A percentile compares a stretch with the other conserved stretches of the same genome.
Evolutionary conservation across 202 grass and related monocot genomes (phyloP).

Genomic region (Zizania palustris): DNA sequence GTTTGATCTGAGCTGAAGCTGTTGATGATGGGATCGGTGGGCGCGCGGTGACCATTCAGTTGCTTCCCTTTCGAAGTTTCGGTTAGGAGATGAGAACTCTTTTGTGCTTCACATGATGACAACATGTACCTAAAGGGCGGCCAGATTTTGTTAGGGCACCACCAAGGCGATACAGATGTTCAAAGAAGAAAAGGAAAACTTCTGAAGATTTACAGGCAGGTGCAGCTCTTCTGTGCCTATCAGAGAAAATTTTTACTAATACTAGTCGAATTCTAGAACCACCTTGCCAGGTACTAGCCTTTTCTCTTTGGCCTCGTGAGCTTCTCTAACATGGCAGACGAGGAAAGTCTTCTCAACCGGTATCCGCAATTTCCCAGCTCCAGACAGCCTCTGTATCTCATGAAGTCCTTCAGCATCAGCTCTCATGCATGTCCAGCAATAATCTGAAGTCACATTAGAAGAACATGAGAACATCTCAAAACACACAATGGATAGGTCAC

Average conservation of each 20-base stretch:
- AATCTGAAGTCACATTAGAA: slow-evolving; percentile 57
- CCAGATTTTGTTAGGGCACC: slow-evolving; percentile 12
- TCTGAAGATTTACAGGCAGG: slow-evolving; percentile 50
- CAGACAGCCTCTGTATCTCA: slow-evolving; percentile 66
- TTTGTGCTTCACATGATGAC: slow-evolving; percentile 7
- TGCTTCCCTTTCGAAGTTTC: background rate
- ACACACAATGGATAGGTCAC: background rate
- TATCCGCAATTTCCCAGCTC: slow-evolving; percentile 76
- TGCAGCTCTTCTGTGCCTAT: slow-evolving; percentile 15
- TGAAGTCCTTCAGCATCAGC: slow-evolving; percentile 86
- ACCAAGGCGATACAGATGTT: slow-evolving; percentile 35
- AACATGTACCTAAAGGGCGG: slow-evolving; percentile 20
- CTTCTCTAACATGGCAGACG: slow-evolving; percentile 75
- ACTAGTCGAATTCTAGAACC: slow-evolving; percentile 79
- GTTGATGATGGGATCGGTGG: background rate
- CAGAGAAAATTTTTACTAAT: slow-evolving; percentile 30
- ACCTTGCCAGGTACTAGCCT: slow-evolving; percentile 75
- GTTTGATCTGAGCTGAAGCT: slow-evolving; percentile 9
- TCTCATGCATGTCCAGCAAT: slow-evolving; percentile 99
- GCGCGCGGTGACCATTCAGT: background rate
- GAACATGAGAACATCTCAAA: slow-evolving; percentile 31
- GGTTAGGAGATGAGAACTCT: background rate
- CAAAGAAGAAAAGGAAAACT: background rate
- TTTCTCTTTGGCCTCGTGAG: slow-evolving; percentile 88
- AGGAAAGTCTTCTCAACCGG: slow-evolving; percentile 84